Evolutionary conservation across 2,329 filamentous ascomycete genomes (phyloP).

Genomic region (Aspergillus arachidicola): DNA sequence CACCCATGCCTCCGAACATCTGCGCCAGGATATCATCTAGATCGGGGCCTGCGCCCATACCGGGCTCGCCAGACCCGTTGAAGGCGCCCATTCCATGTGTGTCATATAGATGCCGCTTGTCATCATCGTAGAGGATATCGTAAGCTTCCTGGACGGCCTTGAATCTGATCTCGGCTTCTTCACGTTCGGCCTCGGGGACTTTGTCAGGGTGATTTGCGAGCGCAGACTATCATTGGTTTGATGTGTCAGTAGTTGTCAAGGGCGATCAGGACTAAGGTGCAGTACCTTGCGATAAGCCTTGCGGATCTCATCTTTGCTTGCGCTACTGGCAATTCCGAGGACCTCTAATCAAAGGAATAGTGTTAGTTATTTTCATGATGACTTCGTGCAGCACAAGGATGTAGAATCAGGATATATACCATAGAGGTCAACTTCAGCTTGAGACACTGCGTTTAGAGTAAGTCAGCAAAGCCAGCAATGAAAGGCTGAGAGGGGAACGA

Average conservation of each 20-base stretch:
- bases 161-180: constrained; percentile 86
- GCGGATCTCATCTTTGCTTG: constrained; percentile 80
- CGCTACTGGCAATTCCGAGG: constrained; percentile 72
- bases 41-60: constrained; percentile 65
- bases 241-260: neutral
- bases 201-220: constrained; percentile 93
- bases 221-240: constrained; percentile 63
- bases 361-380: constrained; percentile 8
- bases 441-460: constrained; percentile 32
- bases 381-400: neutral
- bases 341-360: constrained; percentile 60
- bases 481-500: neutral
- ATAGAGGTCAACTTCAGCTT: constrained; percentile 60
- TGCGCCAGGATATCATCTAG: constrained; percentile 90
- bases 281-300: constrained; percentile 93
- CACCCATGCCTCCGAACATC: constrained; percentile 70
- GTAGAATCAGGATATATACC: constrained; percentile 45
- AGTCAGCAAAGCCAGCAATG: constrained; percentile 21
- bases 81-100: constrained; percentile 95
- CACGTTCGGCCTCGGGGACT: constrained; percentile 81
- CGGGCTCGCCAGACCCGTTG: constrained; percentile 71
- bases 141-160: constrained; percentile 93
- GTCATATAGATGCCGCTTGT: constrained; percentile 91
- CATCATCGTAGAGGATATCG: constrained; percentile 94
- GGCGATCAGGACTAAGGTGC: neutral